A percentile compares a stretch with the other conserved stretches of the same genome.
These are phyloP conservation scores for Tulasnella sp. DNA, from an alignment of 768 basidiomycete genomes.

Conservation along the genomic window DNA sequence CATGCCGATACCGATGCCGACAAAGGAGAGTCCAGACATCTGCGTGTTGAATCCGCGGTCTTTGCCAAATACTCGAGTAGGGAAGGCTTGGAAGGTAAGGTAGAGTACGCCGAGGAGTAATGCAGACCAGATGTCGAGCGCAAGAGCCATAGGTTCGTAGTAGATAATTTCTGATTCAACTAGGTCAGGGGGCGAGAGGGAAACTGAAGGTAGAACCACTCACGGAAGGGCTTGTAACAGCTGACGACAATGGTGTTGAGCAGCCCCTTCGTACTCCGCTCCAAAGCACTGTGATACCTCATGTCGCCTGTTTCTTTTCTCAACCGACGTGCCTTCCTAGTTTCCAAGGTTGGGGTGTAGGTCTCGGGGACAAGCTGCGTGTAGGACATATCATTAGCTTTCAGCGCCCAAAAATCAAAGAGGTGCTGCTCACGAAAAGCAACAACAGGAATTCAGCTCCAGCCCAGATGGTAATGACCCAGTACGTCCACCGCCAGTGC, in stretches of 20 bases:
- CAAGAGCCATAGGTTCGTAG: constrained; percentile 62
- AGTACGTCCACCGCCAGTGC: constrained; percentile 70
- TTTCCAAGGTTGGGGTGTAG: constrained; percentile 46
- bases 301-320: constrained; percentile 44
- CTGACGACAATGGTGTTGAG: constrained; percentile 40
- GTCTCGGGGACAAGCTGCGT: constrained; percentile 59
- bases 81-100: constrained; percentile 31
- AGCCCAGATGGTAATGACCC: constrained; percentile 56
- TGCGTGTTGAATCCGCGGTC: constrained; percentile 24
- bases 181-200: not conserved
- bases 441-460: constrained; percentile 41
- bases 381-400: not conserved
- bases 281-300: constrained; percentile 47
- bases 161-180: constrained; percentile 40
- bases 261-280: constrained; percentile 37
- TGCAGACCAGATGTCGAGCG: constrained; percentile 50
- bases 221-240: constrained; percentile 61
- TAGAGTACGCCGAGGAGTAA: constrained; percentile 35
- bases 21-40: constrained; percentile 26
- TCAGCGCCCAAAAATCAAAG: not conserved
- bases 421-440: constrained; percentile 33
- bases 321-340: constrained; percentile 47
- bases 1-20: constrained; percentile 42
- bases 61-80: constrained; percentile 22
- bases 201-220: constrained; percentile 23